A percentile compares a stretch with the other conserved stretches of the same genome.
These are phyloP conservation scores for Dorcoceras hygrometricum DNA, from an alignment of 257 asterid species.

Conservation along the genomic window DNA sequence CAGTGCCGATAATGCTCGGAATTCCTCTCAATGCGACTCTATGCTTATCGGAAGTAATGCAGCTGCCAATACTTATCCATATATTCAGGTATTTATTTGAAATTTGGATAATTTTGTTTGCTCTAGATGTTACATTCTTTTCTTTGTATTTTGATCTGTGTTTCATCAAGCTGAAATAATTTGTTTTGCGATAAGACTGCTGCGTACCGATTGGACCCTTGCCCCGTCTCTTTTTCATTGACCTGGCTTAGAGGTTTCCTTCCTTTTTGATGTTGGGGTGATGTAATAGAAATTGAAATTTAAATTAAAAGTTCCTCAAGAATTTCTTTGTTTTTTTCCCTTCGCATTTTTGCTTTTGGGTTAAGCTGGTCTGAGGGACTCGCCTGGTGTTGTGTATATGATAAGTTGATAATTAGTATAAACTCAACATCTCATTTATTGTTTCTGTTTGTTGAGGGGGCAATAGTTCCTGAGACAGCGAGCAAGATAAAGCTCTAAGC, in stretches of 20 bases:
- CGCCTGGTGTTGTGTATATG: too few species aligned
- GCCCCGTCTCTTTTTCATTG: neutral
- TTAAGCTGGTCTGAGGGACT: conserved; percentile 14
- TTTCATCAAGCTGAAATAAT: too few species aligned
- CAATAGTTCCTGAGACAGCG: neutral
- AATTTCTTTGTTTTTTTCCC: neutral
- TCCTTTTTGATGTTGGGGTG: neutral
- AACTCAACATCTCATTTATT: neutral
- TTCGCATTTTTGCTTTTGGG: neutral
- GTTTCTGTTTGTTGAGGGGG: neutral
- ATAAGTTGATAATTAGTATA: conserved; percentile 1
- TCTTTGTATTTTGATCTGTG: neutral
- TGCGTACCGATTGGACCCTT: conserved; percentile 3
- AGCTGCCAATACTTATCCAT: conserved; percentile 92
- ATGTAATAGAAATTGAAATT: neutral
- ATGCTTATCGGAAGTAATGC: conserved; percentile 93
- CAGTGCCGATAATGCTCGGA: conserved; percentile 66
- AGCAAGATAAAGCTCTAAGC: neutral
- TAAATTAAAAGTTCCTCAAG: neutral
- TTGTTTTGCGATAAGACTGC: neutral
- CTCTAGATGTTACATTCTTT: neutral
- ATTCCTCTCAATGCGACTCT: conserved; percentile 92
- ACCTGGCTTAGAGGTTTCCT: conserved; percentile 2
- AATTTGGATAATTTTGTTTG: neutral
- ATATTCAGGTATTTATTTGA: conserved; percentile 67